Evolutionary conservation across 2,329 filamentous ascomycete genomes (phyloP), one percentile per base, ranked within the genome.

Genomic region (Aurifilum marmelostoma): DNA sequence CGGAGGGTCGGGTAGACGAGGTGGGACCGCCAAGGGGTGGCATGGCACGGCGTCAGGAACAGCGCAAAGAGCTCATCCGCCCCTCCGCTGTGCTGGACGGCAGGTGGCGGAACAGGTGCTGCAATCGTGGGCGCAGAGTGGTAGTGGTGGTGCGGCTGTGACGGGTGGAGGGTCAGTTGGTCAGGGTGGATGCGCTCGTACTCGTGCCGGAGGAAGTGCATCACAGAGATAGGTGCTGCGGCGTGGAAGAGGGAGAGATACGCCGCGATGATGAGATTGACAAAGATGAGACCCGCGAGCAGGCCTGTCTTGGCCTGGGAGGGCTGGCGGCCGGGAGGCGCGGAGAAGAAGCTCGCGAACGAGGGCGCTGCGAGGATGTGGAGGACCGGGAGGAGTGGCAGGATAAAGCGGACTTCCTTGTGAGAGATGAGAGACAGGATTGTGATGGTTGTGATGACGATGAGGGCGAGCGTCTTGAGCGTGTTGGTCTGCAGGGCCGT

Each of bases 361-460:
- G 89, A 85, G 0, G 88, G 87, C 0, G 93, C 93, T 1, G 92
- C 88, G 52, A 98, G 83, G 71, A 97, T 82, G 77, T 96, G 93
- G 8, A 99, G 85, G n/a, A 90, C 86, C 1, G 96, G 95, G 1
- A 98, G 86, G 24, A 99, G 86, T 1, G 96, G 95, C 75, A 97
- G 97, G 73, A 98, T 92, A 82, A 99, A 99, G 75, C 96, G 93
- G 74, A 97, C 92, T 84, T 99, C 96, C 79, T 99, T 99, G 82
- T 99, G 96, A 1, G 93, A 89, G 73, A 98, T 92, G 61, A 92
- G 76, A 1, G 93, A 97, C 43, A 98, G 85, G 2, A 83, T 79
- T 1, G 81, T 77, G 12, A 92, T 80, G 68, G 90, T 91, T 39
- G 88, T 79, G 67, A 90, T 72, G 56, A 91, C 84, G 9, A 88